Conservation (phyloP, 2,329 filamentous ascomycete genomes). For the Aspergillus sp. region DNA sequence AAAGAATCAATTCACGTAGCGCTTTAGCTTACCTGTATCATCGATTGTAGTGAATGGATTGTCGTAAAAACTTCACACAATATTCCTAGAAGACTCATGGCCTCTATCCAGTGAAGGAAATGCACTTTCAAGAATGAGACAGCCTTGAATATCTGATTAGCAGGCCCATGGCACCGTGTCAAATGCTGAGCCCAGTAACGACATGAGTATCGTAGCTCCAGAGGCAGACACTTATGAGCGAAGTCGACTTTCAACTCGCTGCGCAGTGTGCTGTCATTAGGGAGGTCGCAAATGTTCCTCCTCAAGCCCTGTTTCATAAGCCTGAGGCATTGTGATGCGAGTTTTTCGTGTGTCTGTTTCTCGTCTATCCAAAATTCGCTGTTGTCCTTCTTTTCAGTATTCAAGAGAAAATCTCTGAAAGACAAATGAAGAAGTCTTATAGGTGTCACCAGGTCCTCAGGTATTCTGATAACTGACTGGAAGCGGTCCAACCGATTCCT, state of each 20-base stretch:
- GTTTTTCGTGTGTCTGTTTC: too few species aligned
- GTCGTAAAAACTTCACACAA: slow-evolving; percentile 13
- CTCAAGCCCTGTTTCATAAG: too few species aligned
- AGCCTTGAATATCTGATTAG: background rate
- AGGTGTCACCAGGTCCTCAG: too few species aligned
- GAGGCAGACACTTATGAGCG: slow-evolving; percentile 9
- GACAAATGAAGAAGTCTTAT: too few species aligned
- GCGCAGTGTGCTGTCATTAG: slow-evolving; percentile 3
- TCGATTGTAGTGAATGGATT: slow-evolving; percentile 7
- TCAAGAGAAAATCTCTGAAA: too few species aligned
- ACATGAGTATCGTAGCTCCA: slow-evolving; percentile 28
- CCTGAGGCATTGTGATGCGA: too few species aligned
- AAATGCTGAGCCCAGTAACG: slow-evolving; percentile 31
- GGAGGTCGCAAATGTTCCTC: background rate
- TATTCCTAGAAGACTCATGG: slow-evolving; percentile 17
- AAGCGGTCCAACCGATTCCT: too few species aligned
- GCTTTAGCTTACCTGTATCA: background rate
- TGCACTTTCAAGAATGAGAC: slow-evolving; percentile 18
- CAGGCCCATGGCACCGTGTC: slow-evolving; percentile 7
- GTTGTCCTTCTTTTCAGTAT: too few species aligned
- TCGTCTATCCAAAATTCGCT: too few species aligned
- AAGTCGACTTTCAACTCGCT: slow-evolving; percentile 3
- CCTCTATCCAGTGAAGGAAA: slow-evolving; percentile 27
- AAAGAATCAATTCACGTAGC: too few species aligned
- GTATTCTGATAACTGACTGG: too few species aligned